These are phyloP conservation scores for Verticillium isaacii DNA, from an alignment of 2,329 filamentous ascomycete genomes.

Conservation along the genomic window DNA sequence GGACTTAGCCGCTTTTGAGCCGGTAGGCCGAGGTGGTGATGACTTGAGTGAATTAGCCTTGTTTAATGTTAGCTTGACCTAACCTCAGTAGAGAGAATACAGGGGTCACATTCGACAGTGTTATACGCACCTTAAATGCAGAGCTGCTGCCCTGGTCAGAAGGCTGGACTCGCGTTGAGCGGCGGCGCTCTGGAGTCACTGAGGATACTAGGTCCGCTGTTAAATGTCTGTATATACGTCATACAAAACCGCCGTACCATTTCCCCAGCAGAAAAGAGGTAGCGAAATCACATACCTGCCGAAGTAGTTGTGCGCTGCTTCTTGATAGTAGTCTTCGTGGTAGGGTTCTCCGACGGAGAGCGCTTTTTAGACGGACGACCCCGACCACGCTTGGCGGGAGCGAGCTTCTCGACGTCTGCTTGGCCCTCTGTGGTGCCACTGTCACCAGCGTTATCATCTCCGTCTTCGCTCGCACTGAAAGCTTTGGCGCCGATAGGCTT, in stretches of 20 bases:
- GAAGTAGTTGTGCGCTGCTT: neutral
- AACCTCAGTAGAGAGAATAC: neutral
- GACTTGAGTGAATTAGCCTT: neutral
- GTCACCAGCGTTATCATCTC: neutral
- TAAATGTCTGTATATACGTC: too few relatives aligned
- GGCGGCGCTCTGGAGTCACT: neutral
- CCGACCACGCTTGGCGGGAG: neutral
- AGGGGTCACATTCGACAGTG: neutral
- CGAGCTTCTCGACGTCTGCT: neutral
- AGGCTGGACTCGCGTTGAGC: neutral
- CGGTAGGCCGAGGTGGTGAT: neutral
- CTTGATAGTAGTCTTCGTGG: neutral
- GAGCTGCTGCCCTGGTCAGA: constrained; percentile 6
- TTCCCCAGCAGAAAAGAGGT: too few relatives aligned
- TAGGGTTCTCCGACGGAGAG: neutral
- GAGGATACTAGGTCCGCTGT: neutral
- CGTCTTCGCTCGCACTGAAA: neutral
- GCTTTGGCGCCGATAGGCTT: neutral
- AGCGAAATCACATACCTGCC: neutral
- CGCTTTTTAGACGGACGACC: neutral
- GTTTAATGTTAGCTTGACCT: neutral
- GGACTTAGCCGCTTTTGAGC: neutral
- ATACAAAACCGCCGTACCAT: too few relatives aligned
- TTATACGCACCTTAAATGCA: constrained; percentile 10
- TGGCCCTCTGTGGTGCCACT: too few relatives aligned